Conservation (phyloP, 2,329 filamentous ascomycete genomes). For the Lachnellula hyalina region DNA sequence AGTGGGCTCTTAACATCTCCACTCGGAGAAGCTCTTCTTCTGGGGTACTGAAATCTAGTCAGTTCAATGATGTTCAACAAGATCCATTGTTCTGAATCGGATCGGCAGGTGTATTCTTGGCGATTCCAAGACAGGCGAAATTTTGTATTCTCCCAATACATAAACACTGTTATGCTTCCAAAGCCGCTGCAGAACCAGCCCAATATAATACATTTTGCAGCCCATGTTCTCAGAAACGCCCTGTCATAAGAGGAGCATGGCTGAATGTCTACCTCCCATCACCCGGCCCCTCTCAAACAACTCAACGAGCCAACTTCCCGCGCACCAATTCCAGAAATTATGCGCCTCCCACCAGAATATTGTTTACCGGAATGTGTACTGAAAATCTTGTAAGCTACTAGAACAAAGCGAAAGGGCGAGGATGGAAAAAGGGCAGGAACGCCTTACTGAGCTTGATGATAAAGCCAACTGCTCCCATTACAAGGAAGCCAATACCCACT, state of each 20-base stretch:
- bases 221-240: slow-evolving; percentile 8
- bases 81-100: too few species aligned
- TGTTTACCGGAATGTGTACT: slow-evolving; percentile 49
- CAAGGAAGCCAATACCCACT: slow-evolving; percentile 46
- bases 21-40: too few species aligned
- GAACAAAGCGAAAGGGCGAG: not conserved
- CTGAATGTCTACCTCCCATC: not conserved
- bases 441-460: slow-evolving; percentile 43
- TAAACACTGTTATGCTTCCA: slow-evolving; percentile 9
- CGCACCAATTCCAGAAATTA: slow-evolving; percentile 11
- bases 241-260: not conserved
- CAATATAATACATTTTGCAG: slow-evolving; percentile 21
- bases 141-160: slow-evolving; percentile 14
- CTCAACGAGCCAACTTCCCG: not conserved
- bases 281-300: not conserved
- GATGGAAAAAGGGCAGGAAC: slow-evolving; percentile 3
- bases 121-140: slow-evolving; percentile 2
- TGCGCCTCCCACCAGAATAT: slow-evolving; percentile 42
- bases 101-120: not conserved
- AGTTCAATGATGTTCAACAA: too few species aligned
- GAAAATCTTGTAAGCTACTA: not conserved
- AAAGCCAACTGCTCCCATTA: slow-evolving; percentile 49
- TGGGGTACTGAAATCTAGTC: too few species aligned
- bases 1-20: too few species aligned
- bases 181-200: slow-evolving; percentile 8